Evolutionary conservation across 257 asterid species (phyloP).

Genomic region (Anisodus acutangulus): DNA sequence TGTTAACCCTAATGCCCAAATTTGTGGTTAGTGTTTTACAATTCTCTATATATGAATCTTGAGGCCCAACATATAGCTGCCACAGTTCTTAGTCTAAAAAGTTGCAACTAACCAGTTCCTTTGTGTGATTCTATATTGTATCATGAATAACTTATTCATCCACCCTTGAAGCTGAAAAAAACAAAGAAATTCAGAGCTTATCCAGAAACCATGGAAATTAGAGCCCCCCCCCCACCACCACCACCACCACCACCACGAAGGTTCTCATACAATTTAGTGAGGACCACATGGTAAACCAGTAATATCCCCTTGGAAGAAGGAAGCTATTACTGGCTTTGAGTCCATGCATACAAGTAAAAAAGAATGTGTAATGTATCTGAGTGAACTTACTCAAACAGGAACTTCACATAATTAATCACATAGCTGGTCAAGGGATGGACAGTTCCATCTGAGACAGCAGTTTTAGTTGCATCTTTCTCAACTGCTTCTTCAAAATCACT

Average conservation of each 20-base stretch:
- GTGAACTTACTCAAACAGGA: constrained; percentile 89
- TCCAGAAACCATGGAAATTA: constrained; percentile 7
- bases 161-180: neutral
- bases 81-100: neutral
- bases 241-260: neutral
- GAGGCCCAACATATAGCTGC: neutral
- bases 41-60: neutral
- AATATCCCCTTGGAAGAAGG: constrained; percentile 16
- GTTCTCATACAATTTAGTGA: constrained; percentile 10
- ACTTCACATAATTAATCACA: constrained; percentile 96
- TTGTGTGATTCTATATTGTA: neutral
- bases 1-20: neutral
- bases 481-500: constrained; percentile 99
- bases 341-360: neutral
- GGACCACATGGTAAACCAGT: constrained; percentile 4
- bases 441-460: constrained; percentile 97
- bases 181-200: constrained; percentile 6
- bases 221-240: neutral
- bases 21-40: neutral
- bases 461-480: constrained; percentile 98
- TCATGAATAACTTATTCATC: neutral
- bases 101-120: neutral
- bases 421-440: constrained; percentile 99
- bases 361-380: neutral
- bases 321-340: neutral